A percentile compares a stretch with the other conserved stretches of the same genome.
Conservation (phyloP, 2,329 filamentous ascomycete genomes). For the Aspergillus pseudoviridinutans region DNA sequence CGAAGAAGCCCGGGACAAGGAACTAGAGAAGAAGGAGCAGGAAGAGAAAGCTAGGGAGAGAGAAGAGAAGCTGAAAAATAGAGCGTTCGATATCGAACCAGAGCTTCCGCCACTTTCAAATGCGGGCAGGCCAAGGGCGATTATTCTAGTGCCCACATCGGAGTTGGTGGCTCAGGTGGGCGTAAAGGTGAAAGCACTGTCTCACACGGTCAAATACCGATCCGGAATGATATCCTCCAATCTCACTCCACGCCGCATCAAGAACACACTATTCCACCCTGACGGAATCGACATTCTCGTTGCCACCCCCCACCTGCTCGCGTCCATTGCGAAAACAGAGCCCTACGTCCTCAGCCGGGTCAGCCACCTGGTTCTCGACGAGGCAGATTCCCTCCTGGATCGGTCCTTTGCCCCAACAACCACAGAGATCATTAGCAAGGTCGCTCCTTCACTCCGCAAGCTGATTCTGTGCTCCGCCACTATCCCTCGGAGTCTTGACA, state of each 20-base stretch:
- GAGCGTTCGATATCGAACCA: conserved; percentile 59
- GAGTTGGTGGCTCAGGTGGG: conserved; percentile 90
- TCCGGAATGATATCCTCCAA: conserved; percentile 77
- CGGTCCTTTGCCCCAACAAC: conserved; percentile 86
- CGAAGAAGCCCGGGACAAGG: conserved; percentile 62
- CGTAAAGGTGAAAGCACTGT: conserved; percentile 72
- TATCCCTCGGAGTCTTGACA: conserved; percentile 85
- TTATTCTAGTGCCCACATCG: conserved; percentile 86
- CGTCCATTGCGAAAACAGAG: conserved; percentile 81
- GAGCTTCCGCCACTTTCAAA: conserved; percentile 62
- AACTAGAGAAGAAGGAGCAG: conserved; percentile 52
- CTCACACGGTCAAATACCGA: conserved; percentile 83
- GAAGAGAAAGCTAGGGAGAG: conserved; percentile 56
- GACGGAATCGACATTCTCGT: conserved; percentile 81
- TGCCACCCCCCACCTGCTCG: conserved; percentile 82
- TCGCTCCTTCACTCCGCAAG: conserved; percentile 75
- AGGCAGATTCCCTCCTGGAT: conserved; percentile 94
- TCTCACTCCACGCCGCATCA: conserved; percentile 72
- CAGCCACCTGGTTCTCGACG: conserved; percentile 82
- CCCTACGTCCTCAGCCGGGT: conserved; percentile 92
- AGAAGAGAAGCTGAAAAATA: conserved; percentile 47
- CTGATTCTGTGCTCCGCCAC: conserved; percentile 93
- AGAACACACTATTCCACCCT: conserved; percentile 75
- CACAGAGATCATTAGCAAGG: conserved; percentile 74
- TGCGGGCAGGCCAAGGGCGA: conserved; percentile 70